phyloP scores from a whole-genome alignment of 345 rosid genomes.

The Aquilaria yunnanensis region DNA sequence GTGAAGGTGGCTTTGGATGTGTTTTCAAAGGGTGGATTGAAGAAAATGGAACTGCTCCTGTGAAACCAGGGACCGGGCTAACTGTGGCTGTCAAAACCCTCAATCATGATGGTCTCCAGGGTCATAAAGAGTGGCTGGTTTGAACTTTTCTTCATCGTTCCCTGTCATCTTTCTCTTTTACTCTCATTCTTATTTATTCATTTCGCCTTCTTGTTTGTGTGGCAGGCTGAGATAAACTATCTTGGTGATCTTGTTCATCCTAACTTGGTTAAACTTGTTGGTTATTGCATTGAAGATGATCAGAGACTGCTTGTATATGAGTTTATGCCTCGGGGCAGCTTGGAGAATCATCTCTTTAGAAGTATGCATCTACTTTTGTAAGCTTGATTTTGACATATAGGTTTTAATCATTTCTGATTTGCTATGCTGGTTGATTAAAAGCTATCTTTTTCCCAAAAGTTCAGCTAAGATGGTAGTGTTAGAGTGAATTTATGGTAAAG shows the following conservation, averaged over 20 bases:
- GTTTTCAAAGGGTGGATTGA: constrained; percentile 51
- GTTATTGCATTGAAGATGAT: constrained; percentile 58
- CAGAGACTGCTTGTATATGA: constrained; percentile 54
- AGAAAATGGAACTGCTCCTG: constrained; percentile 27
- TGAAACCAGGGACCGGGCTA: constrained; percentile 36
- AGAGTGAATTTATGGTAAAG: neutral
- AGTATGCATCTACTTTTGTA: constrained; percentile 25
- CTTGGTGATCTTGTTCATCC: constrained; percentile 51
- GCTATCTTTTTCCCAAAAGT: neutral
- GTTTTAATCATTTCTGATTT: neutral
- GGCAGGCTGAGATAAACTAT: constrained; percentile 54
- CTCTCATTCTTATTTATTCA: neutral
- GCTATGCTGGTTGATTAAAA: neutral
- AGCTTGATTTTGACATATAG: constrained; percentile 1
- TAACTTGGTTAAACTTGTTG: constrained; percentile 51
- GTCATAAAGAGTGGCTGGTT: constrained; percentile 64
- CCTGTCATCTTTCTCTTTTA: neutral
- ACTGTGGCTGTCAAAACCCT: constrained; percentile 48
- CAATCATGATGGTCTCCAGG: constrained; percentile 49
- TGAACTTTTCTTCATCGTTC: neutral
- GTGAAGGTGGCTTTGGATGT: constrained; percentile 50
- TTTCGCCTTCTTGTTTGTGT: constrained; percentile 3
- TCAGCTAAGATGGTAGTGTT: neutral
- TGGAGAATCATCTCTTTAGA: constrained; percentile 60
- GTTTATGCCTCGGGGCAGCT: constrained; percentile 64